These are phyloP conservation scores for Zasmidium citrigriseum DNA, from an alignment of 2,329 filamentous ascomycete genomes.

Conservation along the genomic window DNA sequence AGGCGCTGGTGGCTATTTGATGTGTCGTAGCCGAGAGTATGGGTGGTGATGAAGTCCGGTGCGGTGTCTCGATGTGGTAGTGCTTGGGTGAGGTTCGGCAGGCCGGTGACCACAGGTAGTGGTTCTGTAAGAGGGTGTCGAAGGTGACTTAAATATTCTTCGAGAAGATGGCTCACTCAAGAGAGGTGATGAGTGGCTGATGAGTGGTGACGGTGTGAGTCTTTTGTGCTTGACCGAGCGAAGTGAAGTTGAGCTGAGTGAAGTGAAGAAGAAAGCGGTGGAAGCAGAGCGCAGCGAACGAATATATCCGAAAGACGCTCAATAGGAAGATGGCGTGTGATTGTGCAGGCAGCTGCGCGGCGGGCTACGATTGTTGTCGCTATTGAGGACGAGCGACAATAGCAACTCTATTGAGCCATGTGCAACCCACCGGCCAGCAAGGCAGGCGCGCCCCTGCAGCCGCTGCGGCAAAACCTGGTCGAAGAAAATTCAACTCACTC, in stretches of 20 bases:
- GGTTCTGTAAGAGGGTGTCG: background rate
- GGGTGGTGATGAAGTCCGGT: background rate
- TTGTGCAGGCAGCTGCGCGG: background rate
- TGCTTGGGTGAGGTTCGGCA: background rate
- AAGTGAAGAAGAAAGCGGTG: background rate
- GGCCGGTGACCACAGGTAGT: background rate
- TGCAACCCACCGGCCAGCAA: background rate
- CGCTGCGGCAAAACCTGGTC: background rate
- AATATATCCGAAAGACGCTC: background rate
- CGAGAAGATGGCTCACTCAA: background rate
- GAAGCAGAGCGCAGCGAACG: background rate
- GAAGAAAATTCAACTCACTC: background rate
- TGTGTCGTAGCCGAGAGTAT: background rate
- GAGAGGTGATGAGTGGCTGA: background rate
- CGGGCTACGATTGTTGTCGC: background rate
- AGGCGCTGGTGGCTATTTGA: background rate
- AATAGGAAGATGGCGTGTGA: background rate
- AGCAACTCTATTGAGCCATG: background rate
- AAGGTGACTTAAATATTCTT: background rate
- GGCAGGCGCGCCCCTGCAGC: background rate
- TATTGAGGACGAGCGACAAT: background rate
- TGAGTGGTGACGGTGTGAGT: background rate
- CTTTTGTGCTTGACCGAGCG: background rate
- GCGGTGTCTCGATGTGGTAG: slow-evolving; percentile 9
- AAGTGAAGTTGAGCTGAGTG: background rate